These are phyloP conservation scores for Lathyrus sativus DNA, from an alignment of 306 rosid genomes.

Conservation along the genomic window DNA sequence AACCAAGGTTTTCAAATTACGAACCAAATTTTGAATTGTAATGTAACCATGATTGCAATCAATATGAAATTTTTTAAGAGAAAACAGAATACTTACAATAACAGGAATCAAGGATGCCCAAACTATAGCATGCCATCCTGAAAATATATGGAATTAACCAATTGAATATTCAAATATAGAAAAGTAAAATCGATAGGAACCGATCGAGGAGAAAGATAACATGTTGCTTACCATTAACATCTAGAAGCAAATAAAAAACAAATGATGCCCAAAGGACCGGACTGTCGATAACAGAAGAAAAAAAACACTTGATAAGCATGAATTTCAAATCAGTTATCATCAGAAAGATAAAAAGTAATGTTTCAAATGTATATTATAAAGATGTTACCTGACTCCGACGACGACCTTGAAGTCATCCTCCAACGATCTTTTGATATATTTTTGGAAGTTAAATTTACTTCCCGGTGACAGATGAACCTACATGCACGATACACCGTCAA, in stretches of 20 bases:
- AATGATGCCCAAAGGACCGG: no score
- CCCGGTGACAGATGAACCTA: constrained; percentile 90
- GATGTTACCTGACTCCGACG: constrained; percentile 84
- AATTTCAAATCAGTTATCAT: constrained; percentile 8
- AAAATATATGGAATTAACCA: constrained; percentile 27
- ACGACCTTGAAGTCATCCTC: constrained; percentile 95
- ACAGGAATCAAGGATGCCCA: constrained; percentile 91
- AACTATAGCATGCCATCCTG: constrained; percentile 81
- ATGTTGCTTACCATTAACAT: constrained; percentile 60
- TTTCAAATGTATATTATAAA: constrained; percentile 6
- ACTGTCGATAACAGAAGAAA: constrained; percentile 58
- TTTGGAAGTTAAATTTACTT: no score
- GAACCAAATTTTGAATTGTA: no score
- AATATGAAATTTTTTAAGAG: no score
- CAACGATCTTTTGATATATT: constrained; percentile 89
- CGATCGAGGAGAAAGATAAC: constrained; percentile 2
- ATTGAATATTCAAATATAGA: constrained; percentile 19
- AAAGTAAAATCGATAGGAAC: not conserved
- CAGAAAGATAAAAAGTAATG: constrained; percentile 4
- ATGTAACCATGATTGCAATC: no score
- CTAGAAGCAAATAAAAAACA: constrained; percentile 75
- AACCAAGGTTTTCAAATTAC: no score
- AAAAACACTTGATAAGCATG: not conserved
- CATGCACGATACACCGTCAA: constrained; percentile 43
- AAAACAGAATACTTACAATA: no score